A percentile compares a stretch with the other conserved stretches of the same genome.
Evolutionary conservation across 345 rosid genomes (phyloP).

Genomic region (Passiflora organensis): DNA sequence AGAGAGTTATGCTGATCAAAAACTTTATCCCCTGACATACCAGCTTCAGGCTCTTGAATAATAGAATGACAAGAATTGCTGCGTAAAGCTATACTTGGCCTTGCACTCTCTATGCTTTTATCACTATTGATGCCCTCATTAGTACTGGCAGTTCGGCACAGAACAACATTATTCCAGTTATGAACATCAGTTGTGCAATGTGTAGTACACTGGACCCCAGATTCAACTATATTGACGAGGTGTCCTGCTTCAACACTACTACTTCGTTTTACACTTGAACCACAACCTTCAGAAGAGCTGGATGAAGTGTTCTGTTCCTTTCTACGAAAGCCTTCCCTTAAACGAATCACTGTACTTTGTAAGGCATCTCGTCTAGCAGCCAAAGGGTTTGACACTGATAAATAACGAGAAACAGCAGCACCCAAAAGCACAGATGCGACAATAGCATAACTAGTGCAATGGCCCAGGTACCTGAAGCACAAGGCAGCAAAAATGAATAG

Average conservation of each 20-base stretch:
- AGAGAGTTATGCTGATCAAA: constrained; percentile 55
- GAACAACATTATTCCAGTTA: constrained; percentile 48
- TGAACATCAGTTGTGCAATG: constrained; percentile 44
- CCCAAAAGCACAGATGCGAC: constrained; percentile 93
- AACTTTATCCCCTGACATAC: constrained; percentile 55
- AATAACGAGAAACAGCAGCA: constrained; percentile 93
- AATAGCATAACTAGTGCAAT: constrained; percentile 90
- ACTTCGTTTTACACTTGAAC: constrained; percentile 90
- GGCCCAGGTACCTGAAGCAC: constrained; percentile 88
- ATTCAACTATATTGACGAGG: constrained; percentile 54
- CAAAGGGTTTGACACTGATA: constrained; percentile 78
- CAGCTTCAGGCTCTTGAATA: constrained; percentile 81
- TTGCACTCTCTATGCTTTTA: constrained; percentile 91
- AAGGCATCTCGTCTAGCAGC: constrained; percentile 98
- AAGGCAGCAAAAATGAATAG: constrained; percentile 14
- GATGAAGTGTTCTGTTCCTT: constrained; percentile 90
- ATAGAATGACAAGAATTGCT: constrained; percentile 91
- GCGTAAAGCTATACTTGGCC: constrained; percentile 81
- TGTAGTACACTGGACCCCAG: constrained; percentile 39
- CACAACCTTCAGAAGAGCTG: constrained; percentile 97
- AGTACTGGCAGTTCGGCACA: constrained; percentile 63
- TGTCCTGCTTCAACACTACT: constrained; percentile 84
- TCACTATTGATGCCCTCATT: constrained; percentile 84
- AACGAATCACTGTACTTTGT: constrained; percentile 88
- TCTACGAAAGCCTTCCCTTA: constrained; percentile 94